These are phyloP conservation scores for Populus deltoides DNA, from an alignment of 345 rosid species.

Conservation along the genomic window DNA sequence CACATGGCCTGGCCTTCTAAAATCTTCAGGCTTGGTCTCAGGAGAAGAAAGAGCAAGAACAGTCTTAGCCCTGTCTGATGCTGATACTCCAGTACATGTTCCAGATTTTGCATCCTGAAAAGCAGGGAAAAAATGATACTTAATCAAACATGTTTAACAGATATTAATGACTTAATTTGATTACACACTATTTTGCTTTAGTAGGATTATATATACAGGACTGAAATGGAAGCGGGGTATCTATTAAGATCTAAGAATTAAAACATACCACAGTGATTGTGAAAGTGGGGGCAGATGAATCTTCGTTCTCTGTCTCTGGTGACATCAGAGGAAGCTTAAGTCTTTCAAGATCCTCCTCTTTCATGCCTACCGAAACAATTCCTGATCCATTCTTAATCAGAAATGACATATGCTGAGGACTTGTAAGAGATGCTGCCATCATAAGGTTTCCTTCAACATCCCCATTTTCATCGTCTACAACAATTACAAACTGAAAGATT, in stretches of 20 bases:
- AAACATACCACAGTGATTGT: slow-evolving; percentile 65
- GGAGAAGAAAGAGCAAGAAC: slow-evolving; percentile 66
- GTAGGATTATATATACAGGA: not conserved
- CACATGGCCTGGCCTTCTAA: slow-evolving; percentile 87
- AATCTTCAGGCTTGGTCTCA: slow-evolving; percentile 56
- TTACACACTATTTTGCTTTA: not conserved
- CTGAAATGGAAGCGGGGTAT: not conserved
- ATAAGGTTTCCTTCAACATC: slow-evolving; percentile 73
- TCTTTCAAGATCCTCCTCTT: slow-evolving; percentile 67
- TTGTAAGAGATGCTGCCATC: slow-evolving; percentile 64
- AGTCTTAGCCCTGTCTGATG: slow-evolving; percentile 69
- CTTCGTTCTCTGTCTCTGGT: slow-evolving; percentile 68
- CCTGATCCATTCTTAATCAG: slow-evolving; percentile 74
- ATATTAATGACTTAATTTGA: too few relatives aligned
- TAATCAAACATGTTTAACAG: too few relatives aligned
- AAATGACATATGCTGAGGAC: slow-evolving; percentile 56
- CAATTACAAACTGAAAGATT: slow-evolving; percentile 67
- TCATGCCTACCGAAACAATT: slow-evolving; percentile 79
- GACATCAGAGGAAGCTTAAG: slow-evolving; percentile 80
- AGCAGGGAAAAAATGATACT: too few relatives aligned
- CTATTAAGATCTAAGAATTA: not conserved
- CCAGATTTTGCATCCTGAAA: slow-evolving; percentile 66
- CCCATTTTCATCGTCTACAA: slow-evolving; percentile 80
- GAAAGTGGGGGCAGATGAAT: slow-evolving; percentile 82
- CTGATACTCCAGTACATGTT: slow-evolving; percentile 69